Evolutionary conservation across 805 yeast species (phyloP).

Genomic region (Kregervanrija delftensis): DNA sequence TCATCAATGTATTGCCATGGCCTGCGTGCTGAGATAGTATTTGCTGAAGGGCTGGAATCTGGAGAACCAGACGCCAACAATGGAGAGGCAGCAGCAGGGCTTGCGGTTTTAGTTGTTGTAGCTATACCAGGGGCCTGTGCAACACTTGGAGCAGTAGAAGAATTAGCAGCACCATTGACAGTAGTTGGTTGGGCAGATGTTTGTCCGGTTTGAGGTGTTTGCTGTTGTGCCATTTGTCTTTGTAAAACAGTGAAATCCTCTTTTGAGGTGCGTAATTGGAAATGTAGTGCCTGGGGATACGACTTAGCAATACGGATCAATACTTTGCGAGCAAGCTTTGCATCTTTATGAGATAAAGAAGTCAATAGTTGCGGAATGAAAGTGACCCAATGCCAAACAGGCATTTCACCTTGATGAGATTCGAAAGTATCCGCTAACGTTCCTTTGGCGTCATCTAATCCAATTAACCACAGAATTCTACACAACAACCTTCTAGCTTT

Average conservation of each 20-base stretch:
- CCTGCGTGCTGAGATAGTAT: conserved; percentile 36
- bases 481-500: conserved; percentile 85
- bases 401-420: conserved; percentile 89
- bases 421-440: conserved; percentile 83
- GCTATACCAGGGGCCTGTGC: conserved; percentile 1
- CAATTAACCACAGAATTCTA: conserved; percentile 86
- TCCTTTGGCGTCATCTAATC: conserved; percentile 81
- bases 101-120: conserved; percentile 1
- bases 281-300: conserved; percentile 95
- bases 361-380: conserved; percentile 91
- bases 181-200: conserved; percentile 6
- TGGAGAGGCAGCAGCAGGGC: conserved; percentile 1
- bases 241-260: conserved; percentile 89
- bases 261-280: conserved; percentile 89
- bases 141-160: neutral
- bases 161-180: conserved; percentile 2
- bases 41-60: conserved; percentile 13
- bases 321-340: conserved; percentile 79
- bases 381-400: conserved; percentile 99
- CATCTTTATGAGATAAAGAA: conserved; percentile 86
- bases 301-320: conserved; percentile 89
- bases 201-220: conserved; percentile 4
- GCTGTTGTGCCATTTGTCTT: conserved; percentile 46
- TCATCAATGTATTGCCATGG: conserved; percentile 94
- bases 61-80: neutral